Conservation (phyloP, 495 filamentous ascomycete species). For the Talaromyces ruber region DNA sequence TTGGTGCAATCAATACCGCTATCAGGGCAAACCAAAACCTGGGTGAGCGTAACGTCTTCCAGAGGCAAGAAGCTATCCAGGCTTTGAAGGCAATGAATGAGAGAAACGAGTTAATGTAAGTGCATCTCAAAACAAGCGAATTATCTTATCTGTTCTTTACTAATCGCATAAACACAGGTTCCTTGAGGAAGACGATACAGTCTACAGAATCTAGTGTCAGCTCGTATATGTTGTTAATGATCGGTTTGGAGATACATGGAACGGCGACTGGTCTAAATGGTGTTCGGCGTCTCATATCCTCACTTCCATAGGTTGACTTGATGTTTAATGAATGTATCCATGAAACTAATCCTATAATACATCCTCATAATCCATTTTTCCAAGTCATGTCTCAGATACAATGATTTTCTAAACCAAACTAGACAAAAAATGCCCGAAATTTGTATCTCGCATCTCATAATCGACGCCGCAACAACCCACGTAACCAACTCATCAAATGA, state of each 20-base stretch:
- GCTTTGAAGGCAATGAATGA: constrained; percentile 74
- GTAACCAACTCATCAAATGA: constrained; percentile 5
- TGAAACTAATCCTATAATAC: background rate
- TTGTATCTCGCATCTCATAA: background rate
- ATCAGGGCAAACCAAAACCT: constrained; percentile 31
- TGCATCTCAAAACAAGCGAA: constrained; percentile 12
- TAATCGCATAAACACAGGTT: constrained; percentile 25
- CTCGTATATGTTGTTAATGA: background rate
- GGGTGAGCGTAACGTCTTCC: constrained; percentile 50
- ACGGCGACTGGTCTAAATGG: background rate
- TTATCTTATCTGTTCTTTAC: background rate
- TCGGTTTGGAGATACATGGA: background rate
- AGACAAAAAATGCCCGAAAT: background rate
- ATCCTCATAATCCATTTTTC: background rate
- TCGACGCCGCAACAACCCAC: background rate
- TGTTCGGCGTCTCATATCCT: constrained; percentile 1
- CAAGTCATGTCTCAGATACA: background rate
- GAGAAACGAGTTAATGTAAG: constrained; percentile 88
- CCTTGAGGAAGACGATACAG: constrained; percentile 42
- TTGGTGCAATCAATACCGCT: constrained; percentile 70
- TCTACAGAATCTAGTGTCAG: constrained; percentile 37
- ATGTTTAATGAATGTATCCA: background rate
- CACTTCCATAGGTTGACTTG: background rate
- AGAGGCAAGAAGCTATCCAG: constrained; percentile 59
- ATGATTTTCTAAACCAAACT: background rate